These are phyloP conservation scores for Aspergillus sclerotiicarbonarius DNA, from an alignment of 495 filamentous ascomycete genomes.

Conservation along the genomic window DNA sequence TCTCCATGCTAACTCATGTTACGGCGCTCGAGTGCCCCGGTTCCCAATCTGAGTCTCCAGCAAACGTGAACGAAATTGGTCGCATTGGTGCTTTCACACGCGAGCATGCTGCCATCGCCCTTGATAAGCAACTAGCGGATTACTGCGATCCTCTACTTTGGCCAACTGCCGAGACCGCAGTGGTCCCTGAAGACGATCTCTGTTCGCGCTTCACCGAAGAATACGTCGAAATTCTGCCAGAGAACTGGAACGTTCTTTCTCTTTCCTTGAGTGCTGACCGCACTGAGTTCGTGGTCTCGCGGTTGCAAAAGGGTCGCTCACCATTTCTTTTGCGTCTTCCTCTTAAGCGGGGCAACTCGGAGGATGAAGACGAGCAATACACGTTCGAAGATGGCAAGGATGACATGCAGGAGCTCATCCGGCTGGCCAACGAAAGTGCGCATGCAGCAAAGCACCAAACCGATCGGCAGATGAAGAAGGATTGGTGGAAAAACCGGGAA, in stretches of 20 bases:
- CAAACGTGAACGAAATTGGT: conserved; percentile 39
- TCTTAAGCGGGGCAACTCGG: conserved; percentile 72
- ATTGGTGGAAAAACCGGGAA: conserved; percentile 88
- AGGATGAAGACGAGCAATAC: conserved; percentile 83
- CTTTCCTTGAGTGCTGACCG: conserved; percentile 74
- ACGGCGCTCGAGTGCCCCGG: conserved; percentile 31
- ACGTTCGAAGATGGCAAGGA: conserved; percentile 72
- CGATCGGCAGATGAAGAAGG: conserved; percentile 60
- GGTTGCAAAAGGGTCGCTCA: conserved; percentile 65
- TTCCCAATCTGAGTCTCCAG: conserved; percentile 38
- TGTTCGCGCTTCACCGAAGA: conserved; percentile 36
- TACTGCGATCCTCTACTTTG: conserved; percentile 41
- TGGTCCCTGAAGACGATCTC: conserved; percentile 25
- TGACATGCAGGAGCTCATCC: conserved; percentile 81
- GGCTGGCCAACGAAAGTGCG: conserved; percentile 73
- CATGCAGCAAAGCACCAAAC: conserved; percentile 66
- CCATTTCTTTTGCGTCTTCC: conserved; percentile 87
- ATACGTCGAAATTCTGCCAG: conserved; percentile 67
- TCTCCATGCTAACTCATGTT: conserved; percentile 46
- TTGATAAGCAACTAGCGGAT: conserved; percentile 43
- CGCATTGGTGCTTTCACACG: conserved; percentile 46
- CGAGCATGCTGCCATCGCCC: conserved; percentile 42
- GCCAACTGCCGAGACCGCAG: conserved; percentile 25
- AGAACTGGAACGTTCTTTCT: conserved; percentile 80
- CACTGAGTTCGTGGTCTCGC: conserved; percentile 79